phyloP scores from a whole-genome alignment of 352 stramenopile species.

The Globisporangium heterothallicum region DNA sequence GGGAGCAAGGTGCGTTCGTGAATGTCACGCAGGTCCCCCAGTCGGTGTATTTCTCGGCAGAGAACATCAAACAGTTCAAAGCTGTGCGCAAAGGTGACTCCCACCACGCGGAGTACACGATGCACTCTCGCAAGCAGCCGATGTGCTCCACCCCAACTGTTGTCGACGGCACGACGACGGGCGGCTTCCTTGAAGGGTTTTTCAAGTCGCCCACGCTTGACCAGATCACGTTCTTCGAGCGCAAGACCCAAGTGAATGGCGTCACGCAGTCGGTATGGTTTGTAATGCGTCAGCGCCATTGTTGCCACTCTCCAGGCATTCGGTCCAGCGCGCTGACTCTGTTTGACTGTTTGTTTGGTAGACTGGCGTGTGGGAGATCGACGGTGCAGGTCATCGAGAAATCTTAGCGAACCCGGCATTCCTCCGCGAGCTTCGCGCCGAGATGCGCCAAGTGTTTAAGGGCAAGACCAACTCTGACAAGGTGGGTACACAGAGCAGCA shows the following conservation, averaged over 20 bases:
- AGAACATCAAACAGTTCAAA: slow-evolving; percentile 46
- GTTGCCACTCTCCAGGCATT: too few species aligned
- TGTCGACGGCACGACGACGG: neutral
- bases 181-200: slow-evolving; percentile 55
- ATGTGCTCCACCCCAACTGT: slow-evolving; percentile 26
- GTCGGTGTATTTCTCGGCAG: slow-evolving; percentile 62
- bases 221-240: slow-evolving; percentile 77
- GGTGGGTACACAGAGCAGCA: slow-evolving; percentile 20
- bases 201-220: slow-evolving; percentile 46
- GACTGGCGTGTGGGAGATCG: slow-evolving; percentile 81
- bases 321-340: too few species aligned
- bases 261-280: slow-evolving; percentile 24
- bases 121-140: slow-evolving; percentile 31
- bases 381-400: slow-evolving; percentile 59
- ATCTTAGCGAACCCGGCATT: slow-evolving; percentile 71
- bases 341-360: slow-evolving; percentile 14
- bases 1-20: slow-evolving; percentile 30
- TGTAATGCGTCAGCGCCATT: too few species aligned
- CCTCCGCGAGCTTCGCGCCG: slow-evolving; percentile 63
- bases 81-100: slow-evolving; percentile 30
- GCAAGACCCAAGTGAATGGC: slow-evolving; percentile 24
- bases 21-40: slow-evolving; percentile 70
- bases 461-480: slow-evolving; percentile 45
- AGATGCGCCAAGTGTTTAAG: slow-evolving; percentile 68
- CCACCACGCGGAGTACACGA: slow-evolving; percentile 63